Conservation (phyloP, 306 rosid species). For the Alnus glutinosa region DNA sequence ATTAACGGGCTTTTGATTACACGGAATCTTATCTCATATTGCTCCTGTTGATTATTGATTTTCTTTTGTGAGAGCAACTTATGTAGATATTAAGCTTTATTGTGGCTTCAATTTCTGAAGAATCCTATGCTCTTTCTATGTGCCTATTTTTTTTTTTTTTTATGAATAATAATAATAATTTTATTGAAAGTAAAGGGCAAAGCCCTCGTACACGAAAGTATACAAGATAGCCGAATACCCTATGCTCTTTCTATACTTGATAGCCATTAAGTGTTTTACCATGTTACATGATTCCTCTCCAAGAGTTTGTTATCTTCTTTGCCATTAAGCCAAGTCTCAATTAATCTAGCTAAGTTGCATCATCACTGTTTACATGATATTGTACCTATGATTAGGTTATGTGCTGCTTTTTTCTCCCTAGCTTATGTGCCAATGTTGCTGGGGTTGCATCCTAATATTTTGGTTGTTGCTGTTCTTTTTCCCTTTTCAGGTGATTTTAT, state of each 20-base stretch:
- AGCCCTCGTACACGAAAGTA: too few species aligned
- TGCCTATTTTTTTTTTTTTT: too few species aligned
- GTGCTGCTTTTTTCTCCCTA: slow-evolving; percentile 13
- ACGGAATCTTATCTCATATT: background rate
- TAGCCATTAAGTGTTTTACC: background rate
- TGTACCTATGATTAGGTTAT: background rate
- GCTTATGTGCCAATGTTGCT: slow-evolving; percentile 12
- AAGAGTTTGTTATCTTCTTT: background rate
- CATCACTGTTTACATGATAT: background rate
- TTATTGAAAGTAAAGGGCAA: too few species aligned
- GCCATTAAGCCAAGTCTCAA: background rate
- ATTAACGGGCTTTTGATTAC: background rate
- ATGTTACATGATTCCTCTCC: slow-evolving; percentile 11
- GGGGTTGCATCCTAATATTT: slow-evolving; percentile 30
- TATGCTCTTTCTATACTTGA: background rate
- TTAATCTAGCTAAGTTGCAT: slow-evolving; percentile 9
- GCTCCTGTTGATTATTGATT: background rate
- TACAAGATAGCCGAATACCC: too few species aligned
- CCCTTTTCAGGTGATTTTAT: slow-evolving; percentile 81
- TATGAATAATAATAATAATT: too few species aligned
- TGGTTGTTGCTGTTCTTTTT: slow-evolving; percentile 12
- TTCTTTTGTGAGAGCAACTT: background rate
- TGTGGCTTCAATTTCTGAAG: background rate
- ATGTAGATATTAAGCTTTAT: slow-evolving; percentile 4
- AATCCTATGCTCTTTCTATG: background rate